phyloP scores from a whole-genome alignment of 2,329 filamentous ascomycete genomes.

The Aspergillus chevalieri region DNA sequence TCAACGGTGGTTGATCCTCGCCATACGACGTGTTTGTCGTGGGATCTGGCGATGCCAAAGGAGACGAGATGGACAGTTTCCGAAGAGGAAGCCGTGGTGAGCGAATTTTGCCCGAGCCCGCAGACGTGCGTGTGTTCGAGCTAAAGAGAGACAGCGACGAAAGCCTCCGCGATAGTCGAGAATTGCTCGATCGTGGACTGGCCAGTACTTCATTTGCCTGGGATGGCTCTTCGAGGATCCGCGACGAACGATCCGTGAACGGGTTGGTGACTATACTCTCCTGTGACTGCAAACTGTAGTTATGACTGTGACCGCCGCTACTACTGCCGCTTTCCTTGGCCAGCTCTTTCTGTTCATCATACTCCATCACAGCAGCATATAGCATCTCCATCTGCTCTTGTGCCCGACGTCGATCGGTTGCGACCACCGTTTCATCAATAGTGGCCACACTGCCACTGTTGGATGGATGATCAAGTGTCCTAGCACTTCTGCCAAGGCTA shows the following conservation, averaged over 20 bases:
- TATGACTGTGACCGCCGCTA: background rate
- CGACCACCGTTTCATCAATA: slow-evolving; percentile 71
- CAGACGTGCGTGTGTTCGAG: slow-evolving; percentile 34
- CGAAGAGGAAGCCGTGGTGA: slow-evolving; percentile 41
- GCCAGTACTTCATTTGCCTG: slow-evolving; percentile 17
- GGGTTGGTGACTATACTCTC: slow-evolving; percentile 22
- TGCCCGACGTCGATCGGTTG: slow-evolving; percentile 66
- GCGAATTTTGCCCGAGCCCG: slow-evolving; percentile 38
- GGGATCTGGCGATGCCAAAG: slow-evolving; percentile 43
- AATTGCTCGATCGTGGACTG: slow-evolving; percentile 25
- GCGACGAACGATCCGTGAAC: slow-evolving; percentile 24
- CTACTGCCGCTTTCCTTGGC: slow-evolving; percentile 14
- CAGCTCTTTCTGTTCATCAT: slow-evolving; percentile 55
- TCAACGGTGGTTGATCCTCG: slow-evolving; percentile 50
- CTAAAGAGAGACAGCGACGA: slow-evolving; percentile 38
- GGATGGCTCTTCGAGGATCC: slow-evolving; percentile 18
- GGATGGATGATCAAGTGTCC: slow-evolving; percentile 29
- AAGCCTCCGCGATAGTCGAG: slow-evolving; percentile 31
- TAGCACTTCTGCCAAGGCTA: slow-evolving; percentile 25
- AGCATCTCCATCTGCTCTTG: slow-evolving; percentile 82
- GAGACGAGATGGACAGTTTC: slow-evolving; percentile 54
- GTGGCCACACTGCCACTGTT: slow-evolving; percentile 59
- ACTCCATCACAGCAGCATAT: slow-evolving; percentile 87
- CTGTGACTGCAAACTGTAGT: slow-evolving; percentile 9
- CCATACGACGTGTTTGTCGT: slow-evolving; percentile 39